Evolutionary conservation across 345 rosid genomes (phyloP).

Genomic region (Jatropha curcas): DNA sequence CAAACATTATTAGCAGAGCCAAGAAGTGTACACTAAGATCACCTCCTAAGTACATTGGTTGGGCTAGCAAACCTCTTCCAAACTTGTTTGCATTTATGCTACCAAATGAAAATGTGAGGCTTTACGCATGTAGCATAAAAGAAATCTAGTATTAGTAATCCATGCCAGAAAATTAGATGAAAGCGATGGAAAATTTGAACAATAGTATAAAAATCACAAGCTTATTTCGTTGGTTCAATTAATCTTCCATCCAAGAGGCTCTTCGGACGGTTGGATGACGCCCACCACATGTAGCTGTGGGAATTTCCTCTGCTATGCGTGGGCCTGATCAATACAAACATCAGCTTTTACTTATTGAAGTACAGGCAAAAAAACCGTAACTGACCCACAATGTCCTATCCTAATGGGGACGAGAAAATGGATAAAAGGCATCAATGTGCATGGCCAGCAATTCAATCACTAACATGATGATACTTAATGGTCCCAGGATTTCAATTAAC

Average conservation of each 20-base stretch:
- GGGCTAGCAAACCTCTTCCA: conserved; percentile 3
- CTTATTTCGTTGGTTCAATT: conserved; percentile 13
- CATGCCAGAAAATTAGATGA: neutral
- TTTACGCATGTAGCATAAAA: neutral
- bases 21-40: neutral
- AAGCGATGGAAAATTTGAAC: neutral
- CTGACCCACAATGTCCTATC: conserved; percentile 16
- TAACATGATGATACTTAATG: neutral
- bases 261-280: conserved; percentile 14
- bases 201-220: conserved; percentile 10
- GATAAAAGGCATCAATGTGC: neutral
- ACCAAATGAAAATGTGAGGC: neutral
- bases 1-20: neutral
- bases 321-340: conserved; percentile 31
- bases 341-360: conserved; percentile 23
- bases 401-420: neutral
- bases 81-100: neutral
- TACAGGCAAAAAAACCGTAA: conserved; percentile 5
- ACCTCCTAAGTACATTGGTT: neutral
- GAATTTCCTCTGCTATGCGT: conserved; percentile 23
- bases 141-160: neutral
- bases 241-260: conserved; percentile 31
- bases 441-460: neutral
- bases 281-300: conserved; percentile 31
- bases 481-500: neutral